These are phyloP conservation scores for Tulasnella sp. DNA, from an alignment of 768 basidiomycete genomes.

Conservation along the genomic window DNA sequence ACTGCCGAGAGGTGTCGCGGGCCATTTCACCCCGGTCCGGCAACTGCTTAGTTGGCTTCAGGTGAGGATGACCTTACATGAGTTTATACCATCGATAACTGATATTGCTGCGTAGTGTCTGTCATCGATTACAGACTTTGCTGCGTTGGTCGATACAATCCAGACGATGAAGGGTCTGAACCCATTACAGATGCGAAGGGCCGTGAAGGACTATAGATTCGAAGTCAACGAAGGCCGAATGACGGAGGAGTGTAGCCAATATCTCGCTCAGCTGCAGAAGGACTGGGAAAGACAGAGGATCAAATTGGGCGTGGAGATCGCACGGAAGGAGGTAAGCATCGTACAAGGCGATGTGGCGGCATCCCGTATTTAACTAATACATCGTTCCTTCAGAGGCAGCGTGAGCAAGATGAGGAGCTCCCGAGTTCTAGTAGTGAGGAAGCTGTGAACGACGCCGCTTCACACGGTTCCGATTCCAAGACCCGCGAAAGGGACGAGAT, in stretches of 20 bases:
- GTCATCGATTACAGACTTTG: conserved; percentile 76
- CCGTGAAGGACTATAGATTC: conserved; percentile 79
- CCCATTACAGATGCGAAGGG: conserved; percentile 94
- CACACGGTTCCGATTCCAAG: conserved; percentile 29
- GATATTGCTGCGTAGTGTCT: conserved; percentile 10
- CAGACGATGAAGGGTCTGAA: conserved; percentile 82
- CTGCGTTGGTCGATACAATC: conserved; percentile 80
- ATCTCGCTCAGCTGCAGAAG: conserved; percentile 88
- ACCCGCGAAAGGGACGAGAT: conserved; percentile 30
- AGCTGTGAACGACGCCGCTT: conserved; percentile 23
- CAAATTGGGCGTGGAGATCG: conserved; percentile 74
- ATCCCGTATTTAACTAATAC: conserved; percentile 7
- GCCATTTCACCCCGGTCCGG: conserved; percentile 74
- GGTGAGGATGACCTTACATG: conserved; percentile 36
- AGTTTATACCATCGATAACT: not conserved
- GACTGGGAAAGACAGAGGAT: conserved; percentile 94
- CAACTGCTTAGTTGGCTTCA: conserved; percentile 84
- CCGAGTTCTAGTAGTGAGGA: conserved; percentile 42
- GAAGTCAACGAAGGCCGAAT: conserved; percentile 89
- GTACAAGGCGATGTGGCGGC: not conserved
- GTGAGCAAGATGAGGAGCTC: conserved; percentile 52
- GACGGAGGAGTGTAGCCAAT: conserved; percentile 93
- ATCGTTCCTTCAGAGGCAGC: conserved; percentile 62
- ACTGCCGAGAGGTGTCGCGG: conserved; percentile 67
- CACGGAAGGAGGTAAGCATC: conserved; percentile 65